These are phyloP conservation scores for Gamsiella multidivaricata DNA, from an alignment of 192 early-diverging fungal genomes.

Conservation along the genomic window DNA sequence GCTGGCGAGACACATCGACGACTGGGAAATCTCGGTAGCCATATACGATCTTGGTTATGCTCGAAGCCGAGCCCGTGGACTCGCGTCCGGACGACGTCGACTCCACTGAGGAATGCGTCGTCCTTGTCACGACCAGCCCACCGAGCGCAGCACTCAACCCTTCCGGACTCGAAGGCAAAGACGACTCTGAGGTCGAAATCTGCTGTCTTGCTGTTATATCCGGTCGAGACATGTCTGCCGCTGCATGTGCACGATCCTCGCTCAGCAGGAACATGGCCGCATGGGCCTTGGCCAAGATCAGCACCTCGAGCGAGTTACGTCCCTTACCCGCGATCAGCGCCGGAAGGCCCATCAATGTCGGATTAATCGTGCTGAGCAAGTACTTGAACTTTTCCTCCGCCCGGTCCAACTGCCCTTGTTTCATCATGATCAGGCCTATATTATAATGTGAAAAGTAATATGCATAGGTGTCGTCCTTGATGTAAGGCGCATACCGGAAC, in stretches of 20 bases:
- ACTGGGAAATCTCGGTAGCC: neutral
- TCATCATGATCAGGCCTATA: slow-evolving; percentile 61
- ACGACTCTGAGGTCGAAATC: no score
- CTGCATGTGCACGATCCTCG: slow-evolving; percentile 18
- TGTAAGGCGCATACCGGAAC: slow-evolving; percentile 64
- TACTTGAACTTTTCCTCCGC: slow-evolving; percentile 65
- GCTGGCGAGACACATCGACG: neutral
- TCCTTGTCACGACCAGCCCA: neutral
- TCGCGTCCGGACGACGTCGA: neutral
- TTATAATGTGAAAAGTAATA: slow-evolving; percentile 68
- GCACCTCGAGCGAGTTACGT: slow-evolving; percentile 75
- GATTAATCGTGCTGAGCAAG: slow-evolving; percentile 52
- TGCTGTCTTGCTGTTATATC: no score
- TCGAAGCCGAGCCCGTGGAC: neutral
- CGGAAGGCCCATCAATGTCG: slow-evolving; percentile 49
- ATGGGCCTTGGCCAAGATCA: slow-evolving; percentile 69
- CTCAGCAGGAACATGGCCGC: slow-evolving; percentile 55
- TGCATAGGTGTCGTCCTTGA: slow-evolving; percentile 73
- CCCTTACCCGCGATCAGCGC: slow-evolving; percentile 62
- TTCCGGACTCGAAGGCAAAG: no score
- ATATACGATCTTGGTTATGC: neutral
- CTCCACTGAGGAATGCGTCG: neutral
- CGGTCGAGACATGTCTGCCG: neutral
- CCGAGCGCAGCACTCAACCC: no score
- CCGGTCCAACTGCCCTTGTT: slow-evolving; percentile 35